Evolutionary conservation across 1,284 basidiomycete species (phyloP), one percentile per base, ranked within the genome.

Genomic region (Ustilago sp.): DNA sequence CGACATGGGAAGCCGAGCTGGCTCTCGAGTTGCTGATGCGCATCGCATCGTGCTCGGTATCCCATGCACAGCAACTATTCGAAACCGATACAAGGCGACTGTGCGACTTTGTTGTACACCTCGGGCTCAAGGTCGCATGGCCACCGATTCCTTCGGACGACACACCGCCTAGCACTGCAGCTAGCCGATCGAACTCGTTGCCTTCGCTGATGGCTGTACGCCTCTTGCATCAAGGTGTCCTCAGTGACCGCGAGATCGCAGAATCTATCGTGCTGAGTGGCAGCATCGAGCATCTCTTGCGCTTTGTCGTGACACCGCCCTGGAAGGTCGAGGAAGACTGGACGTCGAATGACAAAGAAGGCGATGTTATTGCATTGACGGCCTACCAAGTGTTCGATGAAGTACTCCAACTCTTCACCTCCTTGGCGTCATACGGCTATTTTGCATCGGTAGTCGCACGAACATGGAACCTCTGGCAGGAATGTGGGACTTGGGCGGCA

Each of bases 391-490:
- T 71, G 34, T 77, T 68, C 48, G 61, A 70, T 53, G 61, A 61
- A 17, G 61, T 74, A 19, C 68, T 97, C n/a, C 87, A 87, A 1
- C 87, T 94, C 11, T 94, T 93, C 86, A 81, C 88, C 0, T 83
- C 87, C 0, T 88, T 97, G 4, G 93, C 91, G 0, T 88, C 89
- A 2, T 98, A 96, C 77, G 94, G 95, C 0, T 83, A 95, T 3
- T 92, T 90, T 2, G 90, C 90, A 0, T 90, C 91, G 1, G 87
- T 90, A 23, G 88, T 89, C 39, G 89, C 89, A 13, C 88, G 81
- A 15, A 66, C 71, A 1, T 79, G 76, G 68, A 51, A 54, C 8
- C 34, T 71, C 12, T 74, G 80, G 66, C 68, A 70, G 12, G 63
- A 68, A n/a, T 51, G 70, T 23, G 71, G 68, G 32, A 15, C 60